Evolutionary conservation across 768 basidiomycete genomes (phyloP).

Genomic region (Chlorophyllum brunneum): DNA sequence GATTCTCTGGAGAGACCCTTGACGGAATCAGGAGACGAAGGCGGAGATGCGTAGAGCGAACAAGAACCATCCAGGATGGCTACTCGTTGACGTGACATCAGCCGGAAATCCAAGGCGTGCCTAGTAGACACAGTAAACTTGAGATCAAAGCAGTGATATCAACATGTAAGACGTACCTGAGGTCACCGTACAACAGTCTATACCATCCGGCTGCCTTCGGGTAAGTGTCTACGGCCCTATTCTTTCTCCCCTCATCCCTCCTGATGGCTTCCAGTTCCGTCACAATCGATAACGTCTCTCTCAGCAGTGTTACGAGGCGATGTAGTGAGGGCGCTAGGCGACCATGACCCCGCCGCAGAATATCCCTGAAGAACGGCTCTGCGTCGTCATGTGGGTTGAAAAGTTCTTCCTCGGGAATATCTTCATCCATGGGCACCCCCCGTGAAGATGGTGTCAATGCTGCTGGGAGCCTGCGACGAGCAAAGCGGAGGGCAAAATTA

Average conservation of each 20-base stretch:
- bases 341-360: conserved; percentile 64
- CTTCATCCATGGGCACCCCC: conserved; percentile 21
- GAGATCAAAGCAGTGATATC: background rate
- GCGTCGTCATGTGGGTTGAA: conserved; percentile 80
- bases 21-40: conserved; percentile 15
- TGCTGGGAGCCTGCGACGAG: conserved; percentile 33
- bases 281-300: conserved; percentile 76
- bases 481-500: conserved; percentile 72
- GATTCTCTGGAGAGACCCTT: conserved; percentile 12
- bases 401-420: conserved; percentile 19
- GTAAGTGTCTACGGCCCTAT: conserved; percentile 54
- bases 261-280: conserved; percentile 62
- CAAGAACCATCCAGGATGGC: conserved; percentile 73
- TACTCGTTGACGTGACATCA: conserved; percentile 63
- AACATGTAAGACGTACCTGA: conserved; percentile 39
- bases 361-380: conserved; percentile 68
- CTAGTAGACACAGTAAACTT: conserved; percentile 28
- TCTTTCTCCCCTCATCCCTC: conserved; percentile 28
- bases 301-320: conserved; percentile 61
- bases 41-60: conserved; percentile 40
- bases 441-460: conserved; percentile 10
- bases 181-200: conserved; percentile 65
- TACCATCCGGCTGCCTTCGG: conserved; percentile 84
- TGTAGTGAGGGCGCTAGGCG: conserved; percentile 62
- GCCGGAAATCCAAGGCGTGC: conserved; percentile 76